A percentile compares a stretch with the other conserved stretches of the same genome.
Conservation (phyloP, 257 asterid species). For the Lantana camara region DNA sequence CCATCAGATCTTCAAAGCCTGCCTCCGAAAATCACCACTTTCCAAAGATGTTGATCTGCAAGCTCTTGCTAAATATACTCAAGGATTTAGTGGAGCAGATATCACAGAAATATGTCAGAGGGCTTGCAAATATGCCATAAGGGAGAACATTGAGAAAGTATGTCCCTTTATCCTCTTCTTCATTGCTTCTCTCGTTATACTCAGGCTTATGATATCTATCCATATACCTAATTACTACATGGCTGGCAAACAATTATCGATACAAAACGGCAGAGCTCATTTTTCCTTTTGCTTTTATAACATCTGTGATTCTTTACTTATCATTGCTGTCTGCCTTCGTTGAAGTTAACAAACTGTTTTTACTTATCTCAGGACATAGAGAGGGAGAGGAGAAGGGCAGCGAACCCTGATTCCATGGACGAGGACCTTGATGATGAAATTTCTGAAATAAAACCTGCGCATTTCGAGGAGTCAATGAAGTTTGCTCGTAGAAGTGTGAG, state of each 20-base stretch:
- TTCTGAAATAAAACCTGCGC: slow-evolving; percentile 56
- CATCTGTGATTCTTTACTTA: too few relatives aligned
- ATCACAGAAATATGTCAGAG: slow-evolving; percentile 68
- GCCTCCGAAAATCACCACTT: slow-evolving; percentile 67
- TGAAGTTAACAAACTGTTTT: not conserved
- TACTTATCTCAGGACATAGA: slow-evolving; percentile 49
- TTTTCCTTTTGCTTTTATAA: not conserved
- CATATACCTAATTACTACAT: not conserved
- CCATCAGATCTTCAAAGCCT: slow-evolving; percentile 57
- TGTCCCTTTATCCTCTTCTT: not conserved
- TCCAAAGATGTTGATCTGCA: slow-evolving; percentile 51
- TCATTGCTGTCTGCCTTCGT: not conserved
- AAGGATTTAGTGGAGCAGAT: slow-evolving; percentile 71
- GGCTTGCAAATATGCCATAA: slow-evolving; percentile 62
- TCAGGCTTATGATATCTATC: not conserved
- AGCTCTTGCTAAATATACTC: slow-evolving; percentile 62
- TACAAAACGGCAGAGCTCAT: too few relatives aligned
- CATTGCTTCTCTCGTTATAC: not conserved
- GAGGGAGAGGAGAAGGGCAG: slow-evolving; percentile 46
- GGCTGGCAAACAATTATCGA: not conserved
- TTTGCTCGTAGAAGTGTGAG: slow-evolving; percentile 68
- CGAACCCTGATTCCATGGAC: slow-evolving; percentile 62
- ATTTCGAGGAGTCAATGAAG: slow-evolving; percentile 74
- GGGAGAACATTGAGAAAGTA: slow-evolving; percentile 59
- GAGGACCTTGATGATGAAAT: slow-evolving; percentile 59